These are phyloP conservation scores for Aspergillus fijiensis DNA, from an alignment of 2,329 filamentous ascomycete genomes.

Conservation along the genomic window DNA sequence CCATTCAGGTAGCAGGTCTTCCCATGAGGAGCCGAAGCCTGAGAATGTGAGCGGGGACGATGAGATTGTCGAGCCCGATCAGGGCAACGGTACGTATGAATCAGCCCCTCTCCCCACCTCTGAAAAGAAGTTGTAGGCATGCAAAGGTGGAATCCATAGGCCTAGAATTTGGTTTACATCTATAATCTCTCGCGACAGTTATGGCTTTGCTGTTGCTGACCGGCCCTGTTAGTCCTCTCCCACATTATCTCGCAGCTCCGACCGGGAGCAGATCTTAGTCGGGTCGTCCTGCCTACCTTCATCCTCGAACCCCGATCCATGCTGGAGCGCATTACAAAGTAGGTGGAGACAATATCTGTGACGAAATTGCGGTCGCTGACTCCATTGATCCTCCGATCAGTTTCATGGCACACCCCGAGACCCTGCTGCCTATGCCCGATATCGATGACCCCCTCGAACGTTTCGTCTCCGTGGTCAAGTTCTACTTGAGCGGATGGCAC, in stretches of 20 bases:
- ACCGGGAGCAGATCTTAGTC: conserved; percentile 89
- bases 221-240: conserved; percentile 67
- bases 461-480: conserved; percentile 94
- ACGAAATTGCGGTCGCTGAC: conserved; percentile 13
- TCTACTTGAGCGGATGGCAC: conserved; percentile 98
- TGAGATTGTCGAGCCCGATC: conserved; percentile 83
- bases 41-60: conserved; percentile 59
- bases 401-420: conserved; percentile 99
- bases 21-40: conserved; percentile 54
- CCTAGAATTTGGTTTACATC: neutral
- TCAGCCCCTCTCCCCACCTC: neutral
- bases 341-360: conserved; percentile 19
- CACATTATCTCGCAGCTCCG: conserved; percentile 97
- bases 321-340: conserved; percentile 99
- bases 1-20: conserved; percentile 51
- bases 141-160: neutral
- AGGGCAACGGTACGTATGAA: conserved; percentile 76
- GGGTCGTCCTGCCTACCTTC: conserved; percentile 93
- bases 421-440: conserved; percentile 79
- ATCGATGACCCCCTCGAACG: conserved; percentile 86
- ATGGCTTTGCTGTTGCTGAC: conserved; percentile 7
- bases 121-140: neutral
- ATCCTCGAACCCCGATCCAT: conserved; percentile 97
- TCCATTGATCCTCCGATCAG: conserved; percentile 50
- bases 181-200: neutral